phyloP scores from a whole-genome alignment of 2,329 filamentous ascomycete genomes.

The Pseudogymnoascus sp. region DNA sequence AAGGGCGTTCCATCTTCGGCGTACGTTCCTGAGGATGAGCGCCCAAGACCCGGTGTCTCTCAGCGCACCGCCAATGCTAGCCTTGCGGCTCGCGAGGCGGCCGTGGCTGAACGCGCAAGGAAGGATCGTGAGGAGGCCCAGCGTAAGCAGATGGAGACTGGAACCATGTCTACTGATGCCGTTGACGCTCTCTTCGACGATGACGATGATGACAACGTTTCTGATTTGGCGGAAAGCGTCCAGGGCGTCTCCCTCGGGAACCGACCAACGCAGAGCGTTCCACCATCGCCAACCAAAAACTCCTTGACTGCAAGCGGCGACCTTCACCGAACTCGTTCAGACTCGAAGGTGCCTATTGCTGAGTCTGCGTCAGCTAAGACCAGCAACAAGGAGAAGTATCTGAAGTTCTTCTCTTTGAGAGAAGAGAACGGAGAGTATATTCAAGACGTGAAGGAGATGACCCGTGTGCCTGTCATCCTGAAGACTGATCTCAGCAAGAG shows the following conservation, averaged over 20 bases:
- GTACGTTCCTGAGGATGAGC: slow-evolving; percentile 94
- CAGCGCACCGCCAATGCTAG: slow-evolving; percentile 68
- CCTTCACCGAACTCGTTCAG: slow-evolving; percentile 84
- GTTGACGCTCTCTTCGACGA: slow-evolving; percentile 95
- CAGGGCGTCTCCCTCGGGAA: slow-evolving; percentile 84
- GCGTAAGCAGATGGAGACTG: slow-evolving; percentile 89
- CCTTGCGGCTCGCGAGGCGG: slow-evolving; percentile 71
- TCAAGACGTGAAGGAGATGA: slow-evolving; percentile 98
- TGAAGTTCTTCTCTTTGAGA: slow-evolving; percentile 79
- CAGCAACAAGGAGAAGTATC: slow-evolving; percentile 92
- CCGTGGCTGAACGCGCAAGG: slow-evolving; percentile 71
- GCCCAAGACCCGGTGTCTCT: slow-evolving; percentile 72
- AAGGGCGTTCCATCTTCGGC: slow-evolving; percentile 96
- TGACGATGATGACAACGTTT: slow-evolving; percentile 74
- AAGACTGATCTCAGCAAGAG: slow-evolving; percentile 99
- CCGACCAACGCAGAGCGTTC: slow-evolving; percentile 90
- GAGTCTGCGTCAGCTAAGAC: slow-evolving; percentile 69
- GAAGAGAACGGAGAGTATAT: slow-evolving; percentile 95
- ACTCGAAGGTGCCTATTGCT: slow-evolving; percentile 76
- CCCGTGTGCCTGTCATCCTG: slow-evolving; percentile 89
- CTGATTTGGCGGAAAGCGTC: slow-evolving; percentile 84
- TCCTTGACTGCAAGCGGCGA: slow-evolving; percentile 57
- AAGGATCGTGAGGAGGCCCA: slow-evolving; percentile 87
- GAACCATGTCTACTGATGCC: slow-evolving; percentile 87
- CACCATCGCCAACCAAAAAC: slow-evolving; percentile 78